phyloP scores from a whole-genome alignment of 129 eudicot species.

The Artemisia argyi region DNA sequence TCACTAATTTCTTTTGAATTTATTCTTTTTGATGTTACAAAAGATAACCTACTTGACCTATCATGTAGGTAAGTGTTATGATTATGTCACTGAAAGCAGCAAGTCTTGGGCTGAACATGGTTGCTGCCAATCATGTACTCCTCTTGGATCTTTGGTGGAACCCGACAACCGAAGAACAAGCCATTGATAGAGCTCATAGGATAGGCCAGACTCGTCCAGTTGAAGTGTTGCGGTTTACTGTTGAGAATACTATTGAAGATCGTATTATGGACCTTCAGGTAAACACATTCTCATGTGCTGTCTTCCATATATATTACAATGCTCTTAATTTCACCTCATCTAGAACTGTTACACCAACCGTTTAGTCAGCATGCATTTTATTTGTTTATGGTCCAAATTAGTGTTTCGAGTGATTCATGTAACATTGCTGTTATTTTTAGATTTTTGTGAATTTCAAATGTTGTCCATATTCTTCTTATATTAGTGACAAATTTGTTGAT shows the following conservation, averaged over 20 bases:
- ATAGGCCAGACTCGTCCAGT: constrained; percentile 99
- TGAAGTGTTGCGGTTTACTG: constrained; percentile 85
- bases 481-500: too few relatives aligned
- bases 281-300: background rate
- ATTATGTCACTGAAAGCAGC: constrained; percentile 99
- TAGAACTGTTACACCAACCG: too few relatives aligned
- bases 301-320: too few relatives aligned
- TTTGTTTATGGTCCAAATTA: too few relatives aligned
- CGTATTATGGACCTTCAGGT: constrained; percentile 97
- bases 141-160: constrained; percentile 99
- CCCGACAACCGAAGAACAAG: constrained; percentile 99
- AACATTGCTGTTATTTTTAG: too few relatives aligned
- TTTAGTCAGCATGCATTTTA: too few relatives aligned
- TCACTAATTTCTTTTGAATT: too few relatives aligned
- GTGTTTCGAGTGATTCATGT: too few relatives aligned
- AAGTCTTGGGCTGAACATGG: constrained; percentile 97
- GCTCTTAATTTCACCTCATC: too few relatives aligned
- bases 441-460: too few relatives aligned
- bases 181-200: constrained; percentile 95
- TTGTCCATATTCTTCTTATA: too few relatives aligned
- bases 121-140: constrained; percentile 94
- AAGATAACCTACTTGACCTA: background rate
- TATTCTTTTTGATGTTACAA: too few relatives aligned
- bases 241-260: constrained; percentile 94
- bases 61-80: constrained; percentile 76